phyloP scores from a whole-genome alignment of 371 early-diverging fungal species.

The Rhizopus delemar region DNA sequence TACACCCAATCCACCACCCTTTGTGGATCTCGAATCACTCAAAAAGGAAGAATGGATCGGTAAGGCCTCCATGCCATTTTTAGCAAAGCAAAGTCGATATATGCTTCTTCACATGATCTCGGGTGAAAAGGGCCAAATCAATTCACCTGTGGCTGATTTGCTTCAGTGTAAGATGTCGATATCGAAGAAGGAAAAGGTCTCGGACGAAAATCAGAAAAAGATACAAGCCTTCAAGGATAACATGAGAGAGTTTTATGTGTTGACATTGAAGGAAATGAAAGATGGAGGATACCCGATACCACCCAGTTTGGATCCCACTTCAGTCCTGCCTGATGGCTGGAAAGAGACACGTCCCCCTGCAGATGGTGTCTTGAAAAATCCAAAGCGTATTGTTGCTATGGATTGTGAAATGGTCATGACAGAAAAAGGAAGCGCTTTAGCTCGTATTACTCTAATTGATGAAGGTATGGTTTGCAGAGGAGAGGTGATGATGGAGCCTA shows the following conservation, averaged over 20 bases:
- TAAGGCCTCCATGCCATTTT: slow-evolving; percentile 41
- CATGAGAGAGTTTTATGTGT: slow-evolving; percentile 51
- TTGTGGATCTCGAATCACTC: slow-evolving; percentile 21
- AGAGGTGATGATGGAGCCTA: too few relatives aligned
- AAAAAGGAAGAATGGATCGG: slow-evolving; percentile 19
- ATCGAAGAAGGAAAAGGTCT: slow-evolving; percentile 24
- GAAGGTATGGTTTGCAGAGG: slow-evolving; percentile 28
- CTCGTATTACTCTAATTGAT: slow-evolving; percentile 71
- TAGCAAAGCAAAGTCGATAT: slow-evolving; percentile 30
- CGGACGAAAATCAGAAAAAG: slow-evolving; percentile 15
- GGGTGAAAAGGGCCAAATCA: slow-evolving; percentile 27
- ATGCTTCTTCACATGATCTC: slow-evolving; percentile 39
- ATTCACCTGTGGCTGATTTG: slow-evolving; percentile 34
- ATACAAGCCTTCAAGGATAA: slow-evolving; percentile 25
- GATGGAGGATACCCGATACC: slow-evolving; percentile 59
- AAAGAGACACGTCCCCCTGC: slow-evolving; percentile 48
- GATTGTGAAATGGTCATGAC: slow-evolving; percentile 89
- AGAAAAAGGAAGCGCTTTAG: slow-evolving; percentile 65
- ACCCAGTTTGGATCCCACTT: slow-evolving; percentile 38
- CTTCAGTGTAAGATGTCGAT: slow-evolving; percentile 36
- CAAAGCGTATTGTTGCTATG: slow-evolving; percentile 58
- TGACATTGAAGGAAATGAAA: slow-evolving; percentile 51
- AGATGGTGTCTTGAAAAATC: slow-evolving; percentile 8
- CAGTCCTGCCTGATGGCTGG: slow-evolving; percentile 50
- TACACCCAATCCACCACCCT: slow-evolving; percentile 3